Evolutionary conservation across 208 protist genomes (phyloP).

Genomic region (Leishmania braziliensis): DNA sequence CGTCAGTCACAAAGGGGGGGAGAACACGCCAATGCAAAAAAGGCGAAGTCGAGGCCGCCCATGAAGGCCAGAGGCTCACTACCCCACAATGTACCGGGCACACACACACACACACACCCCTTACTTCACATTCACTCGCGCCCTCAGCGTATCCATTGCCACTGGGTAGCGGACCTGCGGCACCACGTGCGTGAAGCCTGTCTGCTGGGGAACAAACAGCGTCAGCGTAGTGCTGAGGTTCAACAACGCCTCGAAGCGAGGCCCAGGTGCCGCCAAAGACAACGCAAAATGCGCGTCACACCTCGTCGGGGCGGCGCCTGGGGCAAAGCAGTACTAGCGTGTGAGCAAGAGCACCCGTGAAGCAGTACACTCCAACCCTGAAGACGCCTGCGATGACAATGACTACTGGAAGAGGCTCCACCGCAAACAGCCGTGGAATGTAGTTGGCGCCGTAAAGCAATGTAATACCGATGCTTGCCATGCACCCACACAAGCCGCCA

Average conservation of each 20-base stretch:
- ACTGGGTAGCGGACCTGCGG: constrained; percentile 52
- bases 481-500: constrained; percentile 52
- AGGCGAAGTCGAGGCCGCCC: constrained; percentile 60
- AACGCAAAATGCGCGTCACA: constrained; percentile 18
- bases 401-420: constrained; percentile 68
- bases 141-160: constrained; percentile 35
- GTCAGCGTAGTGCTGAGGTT: constrained; percentile 42
- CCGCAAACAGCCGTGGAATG: constrained; percentile 72
- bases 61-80: constrained; percentile 60
- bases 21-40: constrained; percentile 68
- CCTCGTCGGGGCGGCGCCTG: constrained; percentile 11
- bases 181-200: constrained; percentile 66
- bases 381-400: constrained; percentile 51
- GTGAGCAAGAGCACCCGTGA: constrained; percentile 50
- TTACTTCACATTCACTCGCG: constrained; percentile 45
- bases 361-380: constrained; percentile 56
- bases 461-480: constrained; percentile 41
- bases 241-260: constrained; percentile 40
- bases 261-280: constrained; percentile 35
- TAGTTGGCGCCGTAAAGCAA: constrained; percentile 70
- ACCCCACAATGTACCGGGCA: constrained; percentile 56
- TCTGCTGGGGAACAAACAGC: constrained; percentile 73
- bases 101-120: constrained; percentile 54
- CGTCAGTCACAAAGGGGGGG: constrained; percentile 70
- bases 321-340: constrained; percentile 29